phyloP scores from a whole-genome alignment of 371 early-diverging fungal genomes.

The Ordospora pajunii region DNA sequence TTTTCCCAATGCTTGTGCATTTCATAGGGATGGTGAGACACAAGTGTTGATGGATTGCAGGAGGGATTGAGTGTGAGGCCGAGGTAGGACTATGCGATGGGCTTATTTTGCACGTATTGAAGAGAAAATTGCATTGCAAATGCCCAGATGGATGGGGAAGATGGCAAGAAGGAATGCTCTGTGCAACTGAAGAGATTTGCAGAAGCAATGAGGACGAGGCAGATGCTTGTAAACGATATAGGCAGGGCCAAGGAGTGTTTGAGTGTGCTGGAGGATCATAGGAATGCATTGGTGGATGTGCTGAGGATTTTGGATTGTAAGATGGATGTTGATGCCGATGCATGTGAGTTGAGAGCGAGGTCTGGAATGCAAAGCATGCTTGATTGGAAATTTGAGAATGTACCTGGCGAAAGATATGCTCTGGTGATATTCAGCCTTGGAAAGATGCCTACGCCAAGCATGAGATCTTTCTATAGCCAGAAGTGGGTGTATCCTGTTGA shows the following conservation, averaged over 20 bases:
- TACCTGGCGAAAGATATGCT: not conserved
- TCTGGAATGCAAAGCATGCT: not conserved
- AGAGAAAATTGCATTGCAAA: not conserved
- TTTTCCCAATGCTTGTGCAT: not conserved
- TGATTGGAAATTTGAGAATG: not conserved
- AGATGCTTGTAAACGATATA: not conserved
- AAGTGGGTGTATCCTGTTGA: slow-evolving; percentile 4
- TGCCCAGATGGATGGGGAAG: slow-evolving; percentile 1
- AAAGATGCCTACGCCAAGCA: not conserved
- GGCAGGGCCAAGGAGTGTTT: not conserved
- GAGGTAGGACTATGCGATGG: not conserved
- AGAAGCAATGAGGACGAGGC: not conserved
- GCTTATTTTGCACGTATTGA: not conserved
- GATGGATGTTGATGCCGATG: not conserved
- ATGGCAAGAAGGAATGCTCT: not conserved
- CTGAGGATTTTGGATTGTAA: not conserved
- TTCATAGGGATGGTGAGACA: not conserved
- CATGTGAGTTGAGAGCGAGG: not conserved
- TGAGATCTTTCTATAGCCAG: not conserved
- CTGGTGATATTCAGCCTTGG: not conserved
- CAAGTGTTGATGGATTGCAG: no score
- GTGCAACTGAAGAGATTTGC: not conserved
- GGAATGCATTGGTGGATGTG: not conserved
- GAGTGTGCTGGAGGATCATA: not conserved
- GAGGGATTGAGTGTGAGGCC: no score